Evolutionary conservation across 345 rosid species (phyloP), one percentile per base, ranked within the genome.

Genomic region (Pistacia atlantica): DNA sequence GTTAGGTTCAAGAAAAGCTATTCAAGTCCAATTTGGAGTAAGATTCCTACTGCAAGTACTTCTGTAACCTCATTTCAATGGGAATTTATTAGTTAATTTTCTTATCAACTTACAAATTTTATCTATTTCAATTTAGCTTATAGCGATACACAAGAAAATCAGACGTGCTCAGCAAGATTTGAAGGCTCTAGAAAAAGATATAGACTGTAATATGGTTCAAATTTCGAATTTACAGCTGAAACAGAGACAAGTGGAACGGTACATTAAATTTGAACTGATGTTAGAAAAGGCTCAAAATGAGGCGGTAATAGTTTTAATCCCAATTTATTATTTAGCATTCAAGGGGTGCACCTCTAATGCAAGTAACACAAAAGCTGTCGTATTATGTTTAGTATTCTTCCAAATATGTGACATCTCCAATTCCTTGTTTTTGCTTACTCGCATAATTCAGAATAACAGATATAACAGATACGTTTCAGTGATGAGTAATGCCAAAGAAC

Each of bases 401-500:
- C 52, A 20, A 66, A 45, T 65, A 65, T 46, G 13, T 69, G 61
- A 57, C 42, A 49, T 48, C 17, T 67, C n/a, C 42, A 49, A 51
- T 56, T 69, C 22, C 48, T 54, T 59, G 3, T 4, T 54, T 69
- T 69, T 69, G 61, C 0, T 56, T 54, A 48, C 33, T 35, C 25
- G 33, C 55, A 5, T 31, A 33, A 33, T 54, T 54, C 48, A 69
- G 73, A 54, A 54, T 16, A 28, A 7, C 8, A 69, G 62, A 52
- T 31, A 69, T 54, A 16, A 33, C 45, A 52, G 55, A 54, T 18
- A 69, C 33, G 62, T 58, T 33, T 54, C 62, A n/a, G 38, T 69
- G 13, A 38, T 90, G 81, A 83, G 78, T 69, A 78, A 86, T 77
- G 94, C 88, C 65, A 91, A 81, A 79, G 88, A 82, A 11, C 88